Percentiles rank a stretch among this genome's conserved stretches.
Evolutionary conservation across 2,329 filamentous ascomycete genomes (phyloP).

Genomic region (Leptographium galeiforme): DNA sequence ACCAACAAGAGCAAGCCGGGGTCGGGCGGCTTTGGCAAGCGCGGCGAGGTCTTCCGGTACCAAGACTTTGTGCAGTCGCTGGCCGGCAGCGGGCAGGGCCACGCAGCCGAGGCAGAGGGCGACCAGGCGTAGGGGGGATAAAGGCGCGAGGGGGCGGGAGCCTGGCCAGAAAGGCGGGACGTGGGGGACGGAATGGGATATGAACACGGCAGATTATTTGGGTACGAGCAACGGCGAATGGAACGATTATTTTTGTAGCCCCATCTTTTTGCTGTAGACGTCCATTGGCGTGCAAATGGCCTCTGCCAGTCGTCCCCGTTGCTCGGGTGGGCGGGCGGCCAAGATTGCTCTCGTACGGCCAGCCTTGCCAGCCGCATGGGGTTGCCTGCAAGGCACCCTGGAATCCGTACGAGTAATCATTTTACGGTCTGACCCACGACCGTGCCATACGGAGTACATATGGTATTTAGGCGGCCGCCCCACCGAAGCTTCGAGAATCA

Average conservation of each 20-base stretch:
- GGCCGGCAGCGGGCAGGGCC: constrained; percentile 30
- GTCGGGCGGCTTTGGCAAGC: constrained; percentile 35
- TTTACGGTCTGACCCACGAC: constrained; percentile 4
- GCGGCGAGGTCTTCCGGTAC: constrained; percentile 86
- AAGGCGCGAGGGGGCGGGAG: too few species aligned
- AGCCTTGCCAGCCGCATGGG: not conserved
- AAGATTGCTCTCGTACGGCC: constrained; percentile 4
- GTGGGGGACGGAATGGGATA: too few species aligned
- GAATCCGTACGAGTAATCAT: not conserved
- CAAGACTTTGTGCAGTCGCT: constrained; percentile 75
- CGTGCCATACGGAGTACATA: too few species aligned
- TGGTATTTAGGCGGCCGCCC: constrained; percentile 2
- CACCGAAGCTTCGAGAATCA: constrained; percentile 34
- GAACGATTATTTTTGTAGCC: too few species aligned
- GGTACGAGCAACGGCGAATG: too few species aligned
- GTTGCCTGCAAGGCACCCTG: not conserved
- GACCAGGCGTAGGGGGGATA: too few species aligned
- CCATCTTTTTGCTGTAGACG: too few species aligned
- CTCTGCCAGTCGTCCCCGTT: too few species aligned
- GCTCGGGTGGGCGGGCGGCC: too few species aligned
- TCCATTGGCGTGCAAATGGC: too few species aligned
- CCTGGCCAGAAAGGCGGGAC: too few species aligned
- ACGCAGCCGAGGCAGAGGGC: constrained; percentile 4
- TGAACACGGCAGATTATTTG: too few species aligned
- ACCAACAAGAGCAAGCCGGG: constrained; percentile 47